These are phyloP conservation scores for Trametes hirsuta DNA, from an alignment of 1,284 basidiomycete genomes.

Conservation along the genomic window DNA sequence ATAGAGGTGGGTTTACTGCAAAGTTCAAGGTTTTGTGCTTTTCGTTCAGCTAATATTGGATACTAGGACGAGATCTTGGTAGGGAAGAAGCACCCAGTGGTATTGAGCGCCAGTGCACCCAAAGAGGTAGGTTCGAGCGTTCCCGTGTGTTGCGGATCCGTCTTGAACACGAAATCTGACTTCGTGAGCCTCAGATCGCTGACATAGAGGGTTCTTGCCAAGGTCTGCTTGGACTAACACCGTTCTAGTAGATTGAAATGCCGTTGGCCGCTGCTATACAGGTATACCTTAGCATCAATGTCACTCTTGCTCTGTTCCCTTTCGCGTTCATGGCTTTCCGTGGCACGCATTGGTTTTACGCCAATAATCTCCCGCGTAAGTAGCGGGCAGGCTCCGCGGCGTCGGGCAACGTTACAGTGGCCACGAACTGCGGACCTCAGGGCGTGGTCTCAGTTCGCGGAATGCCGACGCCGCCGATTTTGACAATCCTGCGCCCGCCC, in stretches of 20 bases:
- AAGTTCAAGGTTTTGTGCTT: background rate
- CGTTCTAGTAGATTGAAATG: conserved; percentile 44
- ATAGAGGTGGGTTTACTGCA: conserved; percentile 66
- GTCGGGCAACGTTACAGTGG: too few species aligned
- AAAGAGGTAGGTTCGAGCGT: conserved; percentile 68
- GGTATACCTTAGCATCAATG: background rate
- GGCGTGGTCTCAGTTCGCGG: too few species aligned
- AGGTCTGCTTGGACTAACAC: conserved; percentile 68
- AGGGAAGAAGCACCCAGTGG: conserved; percentile 63
- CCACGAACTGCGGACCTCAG: too few species aligned
- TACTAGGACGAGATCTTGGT: conserved; percentile 84
- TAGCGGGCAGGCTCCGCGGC: too few species aligned
- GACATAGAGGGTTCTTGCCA: conserved; percentile 91
- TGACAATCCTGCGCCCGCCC: too few species aligned
- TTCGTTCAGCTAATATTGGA: background rate
- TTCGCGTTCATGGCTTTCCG: too few species aligned
- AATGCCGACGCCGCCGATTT: too few species aligned
- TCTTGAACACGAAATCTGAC: background rate
- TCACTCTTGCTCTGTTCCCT: background rate
- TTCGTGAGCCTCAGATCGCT: conserved; percentile 49
- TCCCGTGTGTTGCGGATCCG: background rate
- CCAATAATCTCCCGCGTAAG: too few species aligned
- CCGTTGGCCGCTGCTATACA: background rate
- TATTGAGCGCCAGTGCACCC: conserved; percentile 81
- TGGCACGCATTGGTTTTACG: too few species aligned